These are phyloP conservation scores for Rutidosis leptorrhynchoides DNA, from an alignment of 129 eudicot species.

Conservation along the genomic window DNA sequence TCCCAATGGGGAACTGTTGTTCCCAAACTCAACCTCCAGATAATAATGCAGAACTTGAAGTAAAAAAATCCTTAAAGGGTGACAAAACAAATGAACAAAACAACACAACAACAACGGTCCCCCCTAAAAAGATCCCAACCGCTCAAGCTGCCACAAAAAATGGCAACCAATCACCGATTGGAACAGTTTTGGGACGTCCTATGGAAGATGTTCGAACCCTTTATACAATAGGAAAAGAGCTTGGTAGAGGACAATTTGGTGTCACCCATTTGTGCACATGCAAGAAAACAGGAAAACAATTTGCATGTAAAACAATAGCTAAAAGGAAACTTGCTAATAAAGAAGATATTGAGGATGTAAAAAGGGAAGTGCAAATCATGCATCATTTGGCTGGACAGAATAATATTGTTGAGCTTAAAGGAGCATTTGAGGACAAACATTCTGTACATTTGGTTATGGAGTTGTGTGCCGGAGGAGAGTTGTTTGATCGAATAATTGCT, in stretches of 20 bases:
- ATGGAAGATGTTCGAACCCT: constrained; percentile 61
- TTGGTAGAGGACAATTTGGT: constrained; percentile 84
- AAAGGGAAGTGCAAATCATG: constrained; percentile 90
- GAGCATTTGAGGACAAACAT: constrained; percentile 86
- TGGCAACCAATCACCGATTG: constrained; percentile 38
- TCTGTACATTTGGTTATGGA: constrained; percentile 84
- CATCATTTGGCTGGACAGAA: constrained; percentile 76
- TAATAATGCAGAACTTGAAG: constrained; percentile 21
- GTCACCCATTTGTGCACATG: constrained; percentile 67
- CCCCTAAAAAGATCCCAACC: constrained; percentile 26
- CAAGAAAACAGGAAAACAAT: constrained; percentile 61
- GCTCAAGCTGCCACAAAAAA: constrained; percentile 41
- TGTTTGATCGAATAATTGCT: constrained; percentile 75
- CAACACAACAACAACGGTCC: constrained; percentile 18
- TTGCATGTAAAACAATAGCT: constrained; percentile 78
- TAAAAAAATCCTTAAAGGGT: constrained; percentile 16
- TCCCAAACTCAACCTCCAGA: constrained; percentile 39
- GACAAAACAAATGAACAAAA: constrained; percentile 19
- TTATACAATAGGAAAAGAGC: constrained; percentile 74
- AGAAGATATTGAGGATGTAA: constrained; percentile 86
- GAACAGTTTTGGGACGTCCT: constrained; percentile 77
- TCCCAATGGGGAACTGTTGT: constrained; percentile 77
- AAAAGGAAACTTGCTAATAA: constrained; percentile 76
- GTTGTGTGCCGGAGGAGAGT: too few species aligned
- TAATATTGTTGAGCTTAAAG: constrained; percentile 75